These are phyloP conservation scores for Candida silvatica DNA, from an alignment of 805 yeast species.

Conservation along the genomic window DNA sequence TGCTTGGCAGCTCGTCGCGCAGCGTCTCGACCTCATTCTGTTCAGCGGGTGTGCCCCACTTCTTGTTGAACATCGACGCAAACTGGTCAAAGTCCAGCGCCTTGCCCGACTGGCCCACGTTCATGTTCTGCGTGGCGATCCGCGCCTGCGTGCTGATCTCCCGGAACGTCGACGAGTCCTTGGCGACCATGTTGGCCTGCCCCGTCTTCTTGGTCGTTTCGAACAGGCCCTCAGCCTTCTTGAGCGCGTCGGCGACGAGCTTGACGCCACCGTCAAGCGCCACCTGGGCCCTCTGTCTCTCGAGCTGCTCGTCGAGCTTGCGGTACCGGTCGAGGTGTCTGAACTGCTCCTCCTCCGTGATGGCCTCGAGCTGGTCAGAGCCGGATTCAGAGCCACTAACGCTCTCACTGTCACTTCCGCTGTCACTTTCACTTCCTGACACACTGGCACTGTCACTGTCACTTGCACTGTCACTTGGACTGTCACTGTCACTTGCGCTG, in stretches of 20 bases:
- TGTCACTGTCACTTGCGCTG: slow-evolving; percentile 4
- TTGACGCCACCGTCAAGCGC: slow-evolving; percentile 51
- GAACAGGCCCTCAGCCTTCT: slow-evolving; percentile 39
- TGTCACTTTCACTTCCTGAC: slow-evolving; percentile 3
- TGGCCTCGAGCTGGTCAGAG: slow-evolving; percentile 5
- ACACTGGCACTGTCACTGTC: neutral
- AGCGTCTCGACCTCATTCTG: slow-evolving; percentile 10
- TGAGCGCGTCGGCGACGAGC: slow-evolving; percentile 35
- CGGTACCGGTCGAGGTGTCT: slow-evolving; percentile 18
- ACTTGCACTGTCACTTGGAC: slow-evolving; percentile 1
- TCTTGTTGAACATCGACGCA: slow-evolving; percentile 29
- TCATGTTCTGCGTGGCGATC: slow-evolving; percentile 51
- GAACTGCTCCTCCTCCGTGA: slow-evolving; percentile 19
- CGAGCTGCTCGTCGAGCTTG: slow-evolving; percentile 14
- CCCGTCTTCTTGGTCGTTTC: slow-evolving; percentile 28
- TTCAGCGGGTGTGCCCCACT: slow-evolving; percentile 16
- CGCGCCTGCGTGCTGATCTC: slow-evolving; percentile 57
- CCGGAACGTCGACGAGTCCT: slow-evolving; percentile 57
- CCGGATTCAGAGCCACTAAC: slow-evolving; percentile 7
- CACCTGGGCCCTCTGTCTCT: slow-evolving; percentile 36
- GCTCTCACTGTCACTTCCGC: slow-evolving; percentile 6
- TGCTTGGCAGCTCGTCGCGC: slow-evolving; percentile 18
- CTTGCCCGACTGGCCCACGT: slow-evolving; percentile 47
- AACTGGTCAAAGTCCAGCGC: slow-evolving; percentile 42
- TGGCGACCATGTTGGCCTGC: slow-evolving; percentile 37